phyloP scores from a whole-genome alignment of 2,329 filamentous ascomycete genomes.

The Aspergillus sp. region DNA sequence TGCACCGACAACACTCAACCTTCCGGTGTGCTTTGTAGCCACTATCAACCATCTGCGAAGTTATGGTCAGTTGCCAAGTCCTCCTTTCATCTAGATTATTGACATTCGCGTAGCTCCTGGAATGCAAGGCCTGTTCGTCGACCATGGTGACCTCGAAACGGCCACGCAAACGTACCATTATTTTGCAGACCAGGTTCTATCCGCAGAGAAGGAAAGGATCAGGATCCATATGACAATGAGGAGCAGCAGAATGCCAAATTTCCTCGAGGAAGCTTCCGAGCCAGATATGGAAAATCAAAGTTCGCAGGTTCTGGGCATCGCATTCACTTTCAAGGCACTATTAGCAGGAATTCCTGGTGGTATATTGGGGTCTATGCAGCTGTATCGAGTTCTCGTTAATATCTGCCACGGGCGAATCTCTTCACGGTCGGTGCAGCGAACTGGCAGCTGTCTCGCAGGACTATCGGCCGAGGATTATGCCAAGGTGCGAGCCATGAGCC shows the following conservation, averaged over 20 bases:
- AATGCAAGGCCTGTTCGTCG: slow-evolving; percentile 34
- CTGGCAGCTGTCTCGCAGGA: slow-evolving; percentile 22
- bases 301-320: slow-evolving; percentile 32
- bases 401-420: slow-evolving; percentile 28
- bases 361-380: slow-evolving; percentile 36
- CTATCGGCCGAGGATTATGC: slow-evolving; percentile 20
- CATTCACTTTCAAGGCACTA: slow-evolving; percentile 35
- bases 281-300: slow-evolving; percentile 12
- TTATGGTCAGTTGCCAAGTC: slow-evolving; percentile 31
- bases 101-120: slow-evolving; percentile 26
- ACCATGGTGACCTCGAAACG: slow-evolving; percentile 34
- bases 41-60: slow-evolving; percentile 37
- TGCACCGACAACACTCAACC: slow-evolving; percentile 36
- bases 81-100: slow-evolving; percentile 8
- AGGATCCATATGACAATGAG: slow-evolving; percentile 37
- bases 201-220: slow-evolving; percentile 33
- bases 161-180: slow-evolving; percentile 40
- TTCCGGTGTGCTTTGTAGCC: slow-evolving; percentile 47
- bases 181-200: slow-evolving; percentile 40
- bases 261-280: slow-evolving; percentile 16
- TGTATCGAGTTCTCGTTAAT: slow-evolving; percentile 31
- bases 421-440: slow-evolving; percentile 12
- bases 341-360: slow-evolving; percentile 39
- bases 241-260: slow-evolving; percentile 31
- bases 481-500: slow-evolving; percentile 34